Conservation (phyloP, 1,284 basidiomycete genomes). For the Mycocalia duriaeana region DNA sequence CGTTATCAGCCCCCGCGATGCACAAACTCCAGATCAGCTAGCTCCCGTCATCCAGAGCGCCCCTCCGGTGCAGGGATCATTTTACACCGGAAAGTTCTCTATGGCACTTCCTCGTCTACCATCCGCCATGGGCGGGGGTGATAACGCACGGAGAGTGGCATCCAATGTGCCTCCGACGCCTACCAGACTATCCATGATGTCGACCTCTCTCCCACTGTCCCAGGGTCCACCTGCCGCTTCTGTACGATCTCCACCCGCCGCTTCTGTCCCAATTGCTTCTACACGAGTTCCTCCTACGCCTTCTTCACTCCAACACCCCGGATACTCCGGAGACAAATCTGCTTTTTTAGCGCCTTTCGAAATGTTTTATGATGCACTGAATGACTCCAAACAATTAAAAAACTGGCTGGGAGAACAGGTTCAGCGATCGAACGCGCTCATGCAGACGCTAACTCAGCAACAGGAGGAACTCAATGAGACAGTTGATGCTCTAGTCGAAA, state of each 20-base stretch:
- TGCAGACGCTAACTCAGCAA: slow-evolving; percentile 45
- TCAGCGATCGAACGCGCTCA: slow-evolving; percentile 51
- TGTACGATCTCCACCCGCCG: slow-evolving; percentile 45
- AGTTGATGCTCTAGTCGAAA: slow-evolving; percentile 55
- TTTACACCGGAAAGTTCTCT: slow-evolving; percentile 33
- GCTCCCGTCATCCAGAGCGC: slow-evolving; percentile 70
- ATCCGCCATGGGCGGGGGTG: slow-evolving; percentile 38
- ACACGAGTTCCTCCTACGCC: slow-evolving; percentile 65
- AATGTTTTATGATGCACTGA: slow-evolving; percentile 71
- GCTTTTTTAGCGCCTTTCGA: slow-evolving; percentile 77
- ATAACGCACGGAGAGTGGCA: slow-evolving; percentile 40
- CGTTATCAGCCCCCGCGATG: slow-evolving; percentile 63
- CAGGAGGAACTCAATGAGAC: slow-evolving; percentile 55
- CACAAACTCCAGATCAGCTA: slow-evolving; percentile 47
- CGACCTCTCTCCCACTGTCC: slow-evolving; percentile 16
- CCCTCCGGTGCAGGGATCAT: slow-evolving; percentile 49
- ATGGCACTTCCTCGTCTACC: slow-evolving; percentile 70
- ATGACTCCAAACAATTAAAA: slow-evolving; percentile 70
- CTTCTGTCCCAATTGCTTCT: slow-evolving; percentile 56
- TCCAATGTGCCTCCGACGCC: slow-evolving; percentile 69
- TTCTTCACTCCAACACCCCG: slow-evolving; percentile 50
- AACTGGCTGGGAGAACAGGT: slow-evolving; percentile 68
- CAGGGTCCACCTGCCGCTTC: slow-evolving; percentile 20
- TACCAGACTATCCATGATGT: slow-evolving; percentile 55
- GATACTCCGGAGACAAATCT: slow-evolving; percentile 57